Evolutionary conservation across 768 basidiomycete species (phyloP).

Genomic region (Hericium erinaceus): DNA sequence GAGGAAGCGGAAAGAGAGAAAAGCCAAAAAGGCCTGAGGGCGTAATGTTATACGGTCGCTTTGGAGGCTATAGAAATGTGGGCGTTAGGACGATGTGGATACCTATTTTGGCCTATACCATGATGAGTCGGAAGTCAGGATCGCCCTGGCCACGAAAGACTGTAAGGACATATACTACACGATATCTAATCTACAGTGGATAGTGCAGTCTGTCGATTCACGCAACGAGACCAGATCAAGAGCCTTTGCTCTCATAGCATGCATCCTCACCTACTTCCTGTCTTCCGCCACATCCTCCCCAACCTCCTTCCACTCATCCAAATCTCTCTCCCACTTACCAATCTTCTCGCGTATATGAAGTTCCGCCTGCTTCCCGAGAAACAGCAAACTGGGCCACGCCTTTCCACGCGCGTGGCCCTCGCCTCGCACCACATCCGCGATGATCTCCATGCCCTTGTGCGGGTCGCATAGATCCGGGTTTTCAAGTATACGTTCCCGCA

Average conservation of each 20-base stretch:
- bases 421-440: conserved; percentile 20
- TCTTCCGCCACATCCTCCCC: background rate
- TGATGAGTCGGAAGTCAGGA: no score
- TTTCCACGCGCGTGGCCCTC: conserved; percentile 18
- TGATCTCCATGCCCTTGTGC: conserved; percentile 16
- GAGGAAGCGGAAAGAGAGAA: conserved; percentile 67
- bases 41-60: background rate
- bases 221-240: background rate
- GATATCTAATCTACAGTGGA: no score
- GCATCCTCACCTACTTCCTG: background rate
- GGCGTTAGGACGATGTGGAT: no score
- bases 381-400: conserved; percentile 13
- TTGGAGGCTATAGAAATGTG: background rate
- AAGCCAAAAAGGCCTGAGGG: conserved; percentile 17
- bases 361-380: conserved; percentile 19
- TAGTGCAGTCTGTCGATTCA: background rate
- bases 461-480: conserved; percentile 17
- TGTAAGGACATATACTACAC: background rate
- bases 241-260: background rate
- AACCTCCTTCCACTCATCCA: background rate
- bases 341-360: conserved; percentile 11
- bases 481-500: background rate
- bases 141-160: background rate
- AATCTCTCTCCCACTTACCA: background rate
- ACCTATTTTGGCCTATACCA: no score